Evolutionary conservation across 1,284 basidiomycete species (phyloP).

Genomic region (Microbotryomycetes sp.): DNA sequence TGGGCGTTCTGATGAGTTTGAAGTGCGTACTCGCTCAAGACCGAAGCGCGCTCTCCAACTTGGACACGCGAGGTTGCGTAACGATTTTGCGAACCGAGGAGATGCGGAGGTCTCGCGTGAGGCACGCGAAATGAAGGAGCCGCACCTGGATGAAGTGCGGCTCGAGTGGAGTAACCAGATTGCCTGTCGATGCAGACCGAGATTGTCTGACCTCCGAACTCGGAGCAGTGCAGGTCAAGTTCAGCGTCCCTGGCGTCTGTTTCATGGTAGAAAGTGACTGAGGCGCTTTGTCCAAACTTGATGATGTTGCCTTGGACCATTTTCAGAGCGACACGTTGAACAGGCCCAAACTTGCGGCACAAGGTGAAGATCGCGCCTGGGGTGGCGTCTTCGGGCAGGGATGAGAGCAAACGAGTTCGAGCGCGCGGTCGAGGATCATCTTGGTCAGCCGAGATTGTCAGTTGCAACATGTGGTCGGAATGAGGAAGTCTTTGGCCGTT

Average conservation of each 20-base stretch:
- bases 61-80: too few species aligned
- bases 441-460: constrained; percentile 1
- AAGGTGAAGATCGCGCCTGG: constrained; percentile 25
- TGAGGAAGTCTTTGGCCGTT: constrained; percentile 17
- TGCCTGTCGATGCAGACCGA: constrained; percentile 17
- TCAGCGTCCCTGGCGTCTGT: constrained; percentile 16
- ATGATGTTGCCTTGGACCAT: constrained; percentile 6
- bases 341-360: constrained; percentile 32
- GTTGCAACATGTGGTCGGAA: constrained; percentile 8
- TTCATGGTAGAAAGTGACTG: constrained; percentile 27
- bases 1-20: too few species aligned
- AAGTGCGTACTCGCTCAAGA: too few species aligned
- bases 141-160: too few species aligned
- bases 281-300: constrained; percentile 19
- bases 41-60: too few species aligned
- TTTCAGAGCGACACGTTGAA: constrained; percentile 19
- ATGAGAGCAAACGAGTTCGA: constrained; percentile 29
- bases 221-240: constrained; percentile 25
- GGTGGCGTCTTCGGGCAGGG: constrained; percentile 21
- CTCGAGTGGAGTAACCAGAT: too few species aligned
- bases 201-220: constrained; percentile 26
- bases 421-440: constrained; percentile 21
- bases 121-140: too few species aligned
- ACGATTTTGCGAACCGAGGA: too few species aligned
- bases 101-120: too few species aligned